These are phyloP conservation scores for Azolla pinnata DNA, from an alignment of 75 land plant genomes.

Conservation along the genomic window DNA sequence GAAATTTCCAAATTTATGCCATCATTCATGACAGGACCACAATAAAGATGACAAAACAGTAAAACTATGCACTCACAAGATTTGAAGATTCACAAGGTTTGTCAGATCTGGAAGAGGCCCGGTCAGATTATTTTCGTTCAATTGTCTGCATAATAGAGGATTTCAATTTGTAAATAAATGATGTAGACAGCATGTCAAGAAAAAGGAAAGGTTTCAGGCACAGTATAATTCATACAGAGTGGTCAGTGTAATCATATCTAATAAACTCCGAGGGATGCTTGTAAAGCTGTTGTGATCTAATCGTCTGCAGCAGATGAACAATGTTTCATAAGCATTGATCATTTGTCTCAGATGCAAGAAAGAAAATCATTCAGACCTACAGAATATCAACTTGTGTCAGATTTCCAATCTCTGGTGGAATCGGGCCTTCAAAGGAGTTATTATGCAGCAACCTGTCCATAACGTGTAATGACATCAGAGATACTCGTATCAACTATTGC, in stretches of 20 bases:
- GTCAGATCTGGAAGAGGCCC: conserved; percentile 15
- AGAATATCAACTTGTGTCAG: conserved; percentile 39
- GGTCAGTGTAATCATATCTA: neutral
- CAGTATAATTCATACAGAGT: neutral
- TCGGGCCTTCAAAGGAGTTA: conserved; percentile 50
- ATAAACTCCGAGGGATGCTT: neutral
- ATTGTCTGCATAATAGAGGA: conserved; percentile 8
- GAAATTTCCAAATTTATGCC: neutral
- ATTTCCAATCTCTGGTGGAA: conserved; percentile 64
- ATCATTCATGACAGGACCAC: neutral
- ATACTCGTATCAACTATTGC: neutral
- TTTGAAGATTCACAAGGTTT: neutral
- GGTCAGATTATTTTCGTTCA: neutral
- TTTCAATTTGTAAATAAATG: neutral
- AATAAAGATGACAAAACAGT: neutral
- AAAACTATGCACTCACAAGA: conserved; percentile 10
- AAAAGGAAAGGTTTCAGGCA: neutral
- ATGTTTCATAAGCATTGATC: neutral
- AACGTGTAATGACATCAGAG: neutral
- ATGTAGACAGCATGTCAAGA: neutral
- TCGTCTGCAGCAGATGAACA: conserved; percentile 7
- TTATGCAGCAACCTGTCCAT: conserved; percentile 32
- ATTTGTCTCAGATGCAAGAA: neutral
- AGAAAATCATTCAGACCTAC: conserved; percentile 22
- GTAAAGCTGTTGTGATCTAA: conserved; percentile 3